Conservation (phyloP, 371 early-diverging fungal species). For the Mortierella polycephala region DNA sequence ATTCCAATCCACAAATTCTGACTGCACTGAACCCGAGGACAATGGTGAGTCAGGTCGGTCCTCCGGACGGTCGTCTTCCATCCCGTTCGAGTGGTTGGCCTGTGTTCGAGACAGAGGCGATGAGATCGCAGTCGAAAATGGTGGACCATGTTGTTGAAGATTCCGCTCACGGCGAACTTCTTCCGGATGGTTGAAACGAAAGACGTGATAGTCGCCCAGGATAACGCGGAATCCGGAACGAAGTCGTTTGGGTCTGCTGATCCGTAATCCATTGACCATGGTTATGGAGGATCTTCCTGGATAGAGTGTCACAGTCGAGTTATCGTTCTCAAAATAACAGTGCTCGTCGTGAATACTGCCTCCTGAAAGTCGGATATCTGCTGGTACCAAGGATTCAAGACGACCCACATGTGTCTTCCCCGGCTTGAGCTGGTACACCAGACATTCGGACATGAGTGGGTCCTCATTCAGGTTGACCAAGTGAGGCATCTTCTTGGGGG, state of each 20-base stretch:
- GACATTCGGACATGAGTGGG: conserved; percentile 90
- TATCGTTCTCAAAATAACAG: conserved; percentile 80
- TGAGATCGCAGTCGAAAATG: conserved; percentile 26
- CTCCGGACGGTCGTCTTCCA: conserved; percentile 47
- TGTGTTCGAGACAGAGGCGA: conserved; percentile 14
- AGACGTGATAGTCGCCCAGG: conserved; percentile 84
- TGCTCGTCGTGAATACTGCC: conserved; percentile 76
- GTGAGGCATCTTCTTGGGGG: conserved; percentile 88
- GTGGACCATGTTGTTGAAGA: conserved; percentile 25
- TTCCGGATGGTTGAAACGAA: conserved; percentile 88
- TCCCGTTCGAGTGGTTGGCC: conserved; percentile 33
- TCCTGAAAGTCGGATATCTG: conserved; percentile 82
- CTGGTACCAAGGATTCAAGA: conserved; percentile 58
- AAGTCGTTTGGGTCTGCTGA: conserved; percentile 67
- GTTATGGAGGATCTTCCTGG: conserved; percentile 70
- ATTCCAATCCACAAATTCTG: conserved; percentile 81
- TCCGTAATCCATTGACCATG: conserved; percentile 82
- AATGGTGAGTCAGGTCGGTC: conserved; percentile 70
- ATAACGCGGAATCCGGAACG: conserved; percentile 84
- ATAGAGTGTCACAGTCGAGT: conserved; percentile 70
- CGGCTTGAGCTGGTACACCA: conserved; percentile 87
- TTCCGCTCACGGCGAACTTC: conserved; percentile 82
- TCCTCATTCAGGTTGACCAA: conserved; percentile 92
- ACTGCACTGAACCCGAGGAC: conserved; percentile 62
- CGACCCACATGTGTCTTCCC: conserved; percentile 82